A percentile compares a stretch with the other conserved stretches of the same genome.
phyloP scores from a whole-genome alignment of 306 rosid genomes.

The Oemleria cerasiformis region DNA sequence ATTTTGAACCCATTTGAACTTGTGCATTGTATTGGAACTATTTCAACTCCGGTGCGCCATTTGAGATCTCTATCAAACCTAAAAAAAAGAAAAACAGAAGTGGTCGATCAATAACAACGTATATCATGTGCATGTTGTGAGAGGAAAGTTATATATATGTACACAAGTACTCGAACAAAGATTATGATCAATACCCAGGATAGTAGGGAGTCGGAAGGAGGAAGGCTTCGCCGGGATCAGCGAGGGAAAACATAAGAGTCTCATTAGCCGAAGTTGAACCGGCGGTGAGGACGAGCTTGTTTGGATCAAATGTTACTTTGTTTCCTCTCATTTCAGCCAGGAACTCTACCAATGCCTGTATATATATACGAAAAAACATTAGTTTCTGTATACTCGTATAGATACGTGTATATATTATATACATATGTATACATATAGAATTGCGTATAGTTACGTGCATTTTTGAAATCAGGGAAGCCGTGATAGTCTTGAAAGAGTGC shows the following conservation, averaged over 20 bases:
- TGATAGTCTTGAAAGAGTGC: conserved; percentile 92
- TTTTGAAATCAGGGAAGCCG: conserved; percentile 73
- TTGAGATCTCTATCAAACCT: conserved; percentile 87
- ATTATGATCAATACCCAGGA: conserved; percentile 44
- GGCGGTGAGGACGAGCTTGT: conserved; percentile 72
- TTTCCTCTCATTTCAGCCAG: conserved; percentile 68
- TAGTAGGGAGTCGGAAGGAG: conserved; percentile 89
- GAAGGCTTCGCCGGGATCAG: conserved; percentile 77
- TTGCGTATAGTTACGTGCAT: conserved; percentile 28
- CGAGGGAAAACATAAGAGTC: conserved; percentile 80
- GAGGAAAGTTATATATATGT: not conserved
- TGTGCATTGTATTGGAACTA: conserved; percentile 68
- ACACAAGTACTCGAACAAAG: not conserved
- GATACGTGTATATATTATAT: not conserved
- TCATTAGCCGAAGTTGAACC: conserved; percentile 92
- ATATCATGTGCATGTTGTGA: too few relatives aligned
- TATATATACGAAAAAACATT: not conserved
- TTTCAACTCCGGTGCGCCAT: conserved; percentile 74
- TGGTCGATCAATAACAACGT: not conserved
- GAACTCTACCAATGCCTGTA: conserved; percentile 57
- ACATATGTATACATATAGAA: not conserved
- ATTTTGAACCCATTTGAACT: conserved; percentile 77
- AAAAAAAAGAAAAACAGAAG: conserved; percentile 2
- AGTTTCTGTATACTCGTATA: not conserved
- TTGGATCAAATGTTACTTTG: conserved; percentile 36